A percentile compares a stretch with the other conserved stretches of the same genome.
phyloP scores from a whole-genome alignment of 148 eudicot genomes.

The Hydrangea macrophylla region DNA sequence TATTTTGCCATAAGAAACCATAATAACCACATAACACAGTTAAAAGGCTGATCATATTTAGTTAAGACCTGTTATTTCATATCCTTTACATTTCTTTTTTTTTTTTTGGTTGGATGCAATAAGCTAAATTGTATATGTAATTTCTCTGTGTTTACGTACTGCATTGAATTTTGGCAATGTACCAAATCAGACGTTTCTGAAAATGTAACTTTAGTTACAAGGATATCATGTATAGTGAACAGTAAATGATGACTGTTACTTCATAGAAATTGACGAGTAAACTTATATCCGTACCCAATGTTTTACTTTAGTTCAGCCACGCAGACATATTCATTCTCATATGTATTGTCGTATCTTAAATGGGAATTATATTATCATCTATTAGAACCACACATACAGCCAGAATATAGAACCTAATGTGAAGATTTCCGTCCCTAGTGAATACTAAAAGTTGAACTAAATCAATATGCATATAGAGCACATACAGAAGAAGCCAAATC shows the following conservation, averaged over 20 bases:
- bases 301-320: not conserved
- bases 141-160: too few species aligned
- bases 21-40: not conserved
- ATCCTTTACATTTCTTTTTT: too few species aligned
- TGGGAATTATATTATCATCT: not conserved
- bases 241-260: not conserved
- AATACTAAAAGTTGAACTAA: slow-evolving; percentile 7
- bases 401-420: slow-evolving; percentile 6
- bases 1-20: too few species aligned
- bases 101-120: too few species aligned
- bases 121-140: not conserved
- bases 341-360: not conserved
- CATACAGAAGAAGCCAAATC: slow-evolving; percentile 98
- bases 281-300: not conserved
- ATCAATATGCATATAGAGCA: slow-evolving; percentile 7
- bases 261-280: too few species aligned
- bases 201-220: not conserved
- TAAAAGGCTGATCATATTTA: not conserved
- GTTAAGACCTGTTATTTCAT: not conserved
- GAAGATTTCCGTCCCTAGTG: not conserved
- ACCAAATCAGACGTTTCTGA: not conserved
- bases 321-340: not conserved
- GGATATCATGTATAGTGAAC: not conserved
- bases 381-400: not conserved
- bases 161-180: not conserved